Base-by-base conservation (phyloP, 1,139 yeast genomes). In the Geotrichum australiense region DNA sequence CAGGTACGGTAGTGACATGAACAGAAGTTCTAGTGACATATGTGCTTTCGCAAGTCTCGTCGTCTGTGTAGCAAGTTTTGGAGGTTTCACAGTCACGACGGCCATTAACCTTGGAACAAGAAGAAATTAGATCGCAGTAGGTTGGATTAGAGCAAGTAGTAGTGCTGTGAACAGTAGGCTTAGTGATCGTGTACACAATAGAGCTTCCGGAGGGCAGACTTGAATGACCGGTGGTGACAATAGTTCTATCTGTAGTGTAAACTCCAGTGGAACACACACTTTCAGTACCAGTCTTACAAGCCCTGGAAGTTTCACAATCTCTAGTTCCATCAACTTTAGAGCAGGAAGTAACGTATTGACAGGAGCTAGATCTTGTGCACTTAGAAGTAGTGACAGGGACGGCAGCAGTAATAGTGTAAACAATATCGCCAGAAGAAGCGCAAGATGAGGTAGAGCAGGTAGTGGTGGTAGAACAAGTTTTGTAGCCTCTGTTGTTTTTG, bases 101-200 rank as follows among this genome's bases (percentile, higher is more conserved):
- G 6, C 30, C 30, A 26, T n/a, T n/a, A 26, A 26, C 30, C 12
- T 26, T 26, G 14, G 30, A 26, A 26, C 30, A 26, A 7, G 30
- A 7, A 26, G 15, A n/a, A 7, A n/a, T n/a, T 5, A n/a, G 14
- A 7, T 7, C 14, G 14, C 30, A 26, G 14, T 12, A 7, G 14
- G 14, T n/a, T 7, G 30, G 30, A 6, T n/a, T n/a, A 26, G 30
- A n/a, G 14, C 30, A 26, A 5, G 14, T 16, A 6, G 11, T 26
- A 7, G 30, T 26, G 30, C 15, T 6, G 7, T n/a, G 15, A 7
- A 26, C 30, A 7, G 14, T n/a, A 7, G 30, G 30, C 11, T 26
- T 12, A n/a, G 35, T 31, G 5, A 31, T 7, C 4, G 35, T 19
- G 18, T 20, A 8, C 15, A 6, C 35, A 31, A 25, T 6, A 8